Evolutionary conservation across 2,329 filamentous ascomycete genomes (phyloP).

Genomic region (Didymella glomerata): DNA sequence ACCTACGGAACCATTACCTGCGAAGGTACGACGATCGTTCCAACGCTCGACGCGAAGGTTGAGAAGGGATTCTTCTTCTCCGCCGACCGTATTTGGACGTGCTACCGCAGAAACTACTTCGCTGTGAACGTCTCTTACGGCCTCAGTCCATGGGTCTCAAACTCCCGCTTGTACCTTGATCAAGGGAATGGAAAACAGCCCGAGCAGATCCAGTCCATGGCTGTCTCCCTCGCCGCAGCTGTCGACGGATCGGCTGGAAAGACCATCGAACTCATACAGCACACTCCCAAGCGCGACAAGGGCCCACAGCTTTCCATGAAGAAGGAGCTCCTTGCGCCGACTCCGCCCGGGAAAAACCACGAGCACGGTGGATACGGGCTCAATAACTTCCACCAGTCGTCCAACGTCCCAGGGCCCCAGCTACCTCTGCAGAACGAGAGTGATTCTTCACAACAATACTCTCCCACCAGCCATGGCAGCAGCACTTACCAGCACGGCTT

Average conservation of each 20-base stretch:
- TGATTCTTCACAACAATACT: conserved; percentile 45
- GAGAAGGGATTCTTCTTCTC: conserved; percentile 87
- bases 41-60: conserved; percentile 80
- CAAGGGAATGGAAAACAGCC: conserved; percentile 53
- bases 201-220: conserved; percentile 74
- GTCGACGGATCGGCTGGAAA: conserved; percentile 80
- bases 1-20: conserved; percentile 70
- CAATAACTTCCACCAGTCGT: conserved; percentile 49
- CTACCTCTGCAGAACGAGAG: conserved; percentile 54
- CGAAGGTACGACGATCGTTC: conserved; percentile 67
- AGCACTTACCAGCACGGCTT: conserved; percentile 68
- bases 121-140: conserved; percentile 82
- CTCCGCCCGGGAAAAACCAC: conserved; percentile 62
- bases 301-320: conserved; percentile 78
- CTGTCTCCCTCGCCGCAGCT: conserved; percentile 84
- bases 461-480: conserved; percentile 45
- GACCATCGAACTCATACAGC: conserved; percentile 83
- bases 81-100: conserved; percentile 85
- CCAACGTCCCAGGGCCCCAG: conserved; percentile 48
- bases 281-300: conserved; percentile 91
- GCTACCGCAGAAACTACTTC: conserved; percentile 92
- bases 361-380: conserved; percentile 52
- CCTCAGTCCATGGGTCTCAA: conserved; percentile 68
- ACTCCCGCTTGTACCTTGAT: conserved; percentile 66
- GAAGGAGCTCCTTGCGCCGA: conserved; percentile 74